Conservation (phyloP, 2,329 filamentous ascomycete species). For the Escovopsis sp. region DNA sequence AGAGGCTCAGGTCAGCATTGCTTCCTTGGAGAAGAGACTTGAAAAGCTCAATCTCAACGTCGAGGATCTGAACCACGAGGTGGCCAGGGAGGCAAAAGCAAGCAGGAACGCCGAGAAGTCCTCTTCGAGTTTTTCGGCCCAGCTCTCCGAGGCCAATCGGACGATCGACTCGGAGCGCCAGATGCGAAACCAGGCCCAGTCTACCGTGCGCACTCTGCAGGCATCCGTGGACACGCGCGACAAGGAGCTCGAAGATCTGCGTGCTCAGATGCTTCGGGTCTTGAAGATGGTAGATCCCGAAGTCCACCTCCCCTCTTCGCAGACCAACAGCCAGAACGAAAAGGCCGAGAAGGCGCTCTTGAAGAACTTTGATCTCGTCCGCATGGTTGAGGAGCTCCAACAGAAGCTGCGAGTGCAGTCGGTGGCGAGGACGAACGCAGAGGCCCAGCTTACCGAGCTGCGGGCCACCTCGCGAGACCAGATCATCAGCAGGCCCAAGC, state of each 20-base stretch:
- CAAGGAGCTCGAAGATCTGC: conserved; percentile 66
- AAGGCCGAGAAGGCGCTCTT: conserved; percentile 54
- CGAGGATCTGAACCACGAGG: conserved; percentile 86
- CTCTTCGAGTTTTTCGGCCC: conserved; percentile 62
- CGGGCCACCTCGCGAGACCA: conserved; percentile 55
- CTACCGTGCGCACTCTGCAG: conserved; percentile 71
- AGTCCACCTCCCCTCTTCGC: conserved; percentile 41
- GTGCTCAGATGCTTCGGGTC: conserved; percentile 65
- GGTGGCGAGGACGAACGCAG: conserved; percentile 67
- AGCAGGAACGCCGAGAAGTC: conserved; percentile 83
- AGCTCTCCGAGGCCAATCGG: conserved; percentile 78
- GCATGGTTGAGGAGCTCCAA: conserved; percentile 78
- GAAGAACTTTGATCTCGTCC: conserved; percentile 69
- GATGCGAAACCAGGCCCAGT: conserved; percentile 68
- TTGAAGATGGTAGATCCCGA: conserved; percentile 78
- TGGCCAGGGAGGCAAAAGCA: conserved; percentile 77
- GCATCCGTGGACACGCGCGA: conserved; percentile 64
- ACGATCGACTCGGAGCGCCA: conserved; percentile 85
- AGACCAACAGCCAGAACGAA: conserved; percentile 43
- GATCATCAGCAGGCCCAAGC: conserved; percentile 53
- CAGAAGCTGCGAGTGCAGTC: conserved; percentile 73
- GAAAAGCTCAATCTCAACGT: conserved; percentile 80
- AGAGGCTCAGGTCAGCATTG: conserved; percentile 69
- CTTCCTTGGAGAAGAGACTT: conserved; percentile 80
- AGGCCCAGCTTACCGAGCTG: conserved; percentile 66